Conservation (phyloP, 768 basidiomycete genomes). For the Fomitopsis serialis region DNA sequence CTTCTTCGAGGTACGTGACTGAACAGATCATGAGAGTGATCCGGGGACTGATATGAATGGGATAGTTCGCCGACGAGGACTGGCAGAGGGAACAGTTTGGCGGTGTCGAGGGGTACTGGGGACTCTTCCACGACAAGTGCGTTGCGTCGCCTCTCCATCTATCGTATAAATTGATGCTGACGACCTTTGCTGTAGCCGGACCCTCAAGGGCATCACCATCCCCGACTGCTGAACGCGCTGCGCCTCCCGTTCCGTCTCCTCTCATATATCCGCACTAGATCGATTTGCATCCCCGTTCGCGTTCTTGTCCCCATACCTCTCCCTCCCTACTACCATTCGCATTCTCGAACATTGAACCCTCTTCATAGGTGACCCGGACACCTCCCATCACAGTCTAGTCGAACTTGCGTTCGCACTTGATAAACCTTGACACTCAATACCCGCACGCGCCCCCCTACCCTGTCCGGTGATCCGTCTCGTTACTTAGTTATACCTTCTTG, state of each 20-base stretch:
- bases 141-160: background rate
- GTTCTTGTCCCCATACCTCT: background rate
- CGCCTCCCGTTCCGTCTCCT: background rate
- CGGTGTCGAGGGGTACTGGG: constrained; percentile 62
- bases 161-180: constrained; percentile 19
- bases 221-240: constrained; percentile 40
- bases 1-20: constrained; percentile 64
- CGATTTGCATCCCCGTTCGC: background rate
- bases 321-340: background rate
- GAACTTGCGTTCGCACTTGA: too few relatives aligned
- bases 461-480: too few relatives aligned
- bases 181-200: constrained; percentile 42
- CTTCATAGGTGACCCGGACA: too few relatives aligned
- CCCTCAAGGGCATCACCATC: constrained; percentile 66
- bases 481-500: too few relatives aligned
- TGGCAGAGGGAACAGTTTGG: constrained; percentile 56
- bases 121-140: constrained; percentile 57
- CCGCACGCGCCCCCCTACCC: too few relatives aligned
- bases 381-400: too few relatives aligned
- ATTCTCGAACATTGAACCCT: background rate
- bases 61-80: constrained; percentile 2
- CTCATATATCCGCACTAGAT: background rate
- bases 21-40: background rate
- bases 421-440: too few relatives aligned
- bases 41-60: background rate